phyloP scores from a whole-genome alignment of 2,329 filamentous ascomycete species.

The Fusarium nisikadoi region DNA sequence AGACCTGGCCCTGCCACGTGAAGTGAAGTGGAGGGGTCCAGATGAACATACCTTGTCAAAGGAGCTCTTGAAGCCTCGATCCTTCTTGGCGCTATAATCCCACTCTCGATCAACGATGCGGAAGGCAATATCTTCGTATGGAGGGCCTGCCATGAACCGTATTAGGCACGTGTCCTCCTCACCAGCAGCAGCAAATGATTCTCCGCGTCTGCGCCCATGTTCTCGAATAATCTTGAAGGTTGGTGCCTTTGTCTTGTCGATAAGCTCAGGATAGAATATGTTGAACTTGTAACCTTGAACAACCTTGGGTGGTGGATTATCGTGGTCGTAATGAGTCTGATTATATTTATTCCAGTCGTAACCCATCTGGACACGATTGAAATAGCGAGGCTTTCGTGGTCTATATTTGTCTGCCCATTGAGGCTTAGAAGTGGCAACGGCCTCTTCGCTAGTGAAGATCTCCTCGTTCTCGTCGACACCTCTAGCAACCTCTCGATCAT shows the following conservation, averaged over 20 bases:
- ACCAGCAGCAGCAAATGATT: slow-evolving; percentile 92
- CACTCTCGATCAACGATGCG: slow-evolving; percentile 98
- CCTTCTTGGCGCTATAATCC: slow-evolving; percentile 97
- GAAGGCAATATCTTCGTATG: slow-evolving; percentile 97
- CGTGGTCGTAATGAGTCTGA: slow-evolving; percentile 98
- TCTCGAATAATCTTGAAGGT: slow-evolving; percentile 97
- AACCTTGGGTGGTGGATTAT: slow-evolving; percentile 96
- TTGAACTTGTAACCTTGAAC: slow-evolving; percentile 99
- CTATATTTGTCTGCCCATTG: slow-evolving; percentile 87
- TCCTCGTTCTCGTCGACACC: slow-evolving; percentile 95
- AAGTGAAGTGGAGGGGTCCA: slow-evolving; percentile 12
- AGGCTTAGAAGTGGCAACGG: slow-evolving; percentile 68
- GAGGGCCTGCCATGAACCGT: slow-evolving; percentile 92
- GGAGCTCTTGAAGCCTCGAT: slow-evolving; percentile 93
- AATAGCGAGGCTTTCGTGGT: slow-evolving; percentile 93
- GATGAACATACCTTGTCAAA: slow-evolving; percentile 86
- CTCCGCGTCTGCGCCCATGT: slow-evolving; percentile 85
- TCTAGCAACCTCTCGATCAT: slow-evolving; percentile 91
- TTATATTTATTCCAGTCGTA: slow-evolving; percentile 99
- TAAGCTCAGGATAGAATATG: slow-evolving; percentile 97
- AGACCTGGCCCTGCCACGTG: slow-evolving; percentile 19
- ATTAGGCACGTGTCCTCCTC: slow-evolving; percentile 98
- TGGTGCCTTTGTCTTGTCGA: slow-evolving; percentile 93
- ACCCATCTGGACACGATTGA: slow-evolving; percentile 98
- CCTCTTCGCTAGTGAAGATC: slow-evolving; percentile 91